These are phyloP conservation scores for Phytopythium mirpurense DNA, from an alignment of 352 stramenopile species.

Conservation along the genomic window DNA sequence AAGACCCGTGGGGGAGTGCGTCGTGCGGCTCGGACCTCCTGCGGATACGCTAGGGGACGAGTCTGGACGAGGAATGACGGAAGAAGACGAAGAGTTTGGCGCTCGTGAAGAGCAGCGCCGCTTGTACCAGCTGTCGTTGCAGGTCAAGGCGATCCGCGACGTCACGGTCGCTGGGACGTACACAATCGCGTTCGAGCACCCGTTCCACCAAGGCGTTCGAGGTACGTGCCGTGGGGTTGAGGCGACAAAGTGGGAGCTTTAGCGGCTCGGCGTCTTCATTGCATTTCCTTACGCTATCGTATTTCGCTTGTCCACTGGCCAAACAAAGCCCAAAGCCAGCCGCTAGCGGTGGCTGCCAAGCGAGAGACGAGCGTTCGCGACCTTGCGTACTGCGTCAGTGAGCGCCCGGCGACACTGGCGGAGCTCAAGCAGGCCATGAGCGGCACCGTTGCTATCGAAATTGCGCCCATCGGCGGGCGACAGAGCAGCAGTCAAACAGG, in stretches of 20 bases:
- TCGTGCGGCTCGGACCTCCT: not conserved
- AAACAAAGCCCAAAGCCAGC: conserved; percentile 37
- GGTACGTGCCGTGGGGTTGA: conserved; percentile 25
- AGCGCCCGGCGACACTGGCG: conserved; percentile 8
- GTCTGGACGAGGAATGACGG: not conserved
- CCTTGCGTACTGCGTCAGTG: conserved; percentile 37
- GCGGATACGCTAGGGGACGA: not conserved
- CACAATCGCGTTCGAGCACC: conserved; percentile 27
- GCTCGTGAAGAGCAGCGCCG: not conserved
- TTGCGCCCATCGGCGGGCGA: conserved; percentile 6
- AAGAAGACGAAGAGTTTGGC: not conserved
- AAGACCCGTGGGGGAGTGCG: not conserved
- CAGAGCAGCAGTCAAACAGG: not conserved
- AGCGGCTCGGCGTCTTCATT: not conserved
- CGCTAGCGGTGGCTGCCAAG: conserved; percentile 29
- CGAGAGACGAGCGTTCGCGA: conserved; percentile 24
- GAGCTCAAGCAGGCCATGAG: conserved; percentile 47
- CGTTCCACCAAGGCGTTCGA: conserved; percentile 27
- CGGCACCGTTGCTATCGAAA: conserved; percentile 31
- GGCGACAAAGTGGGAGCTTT: not conserved
- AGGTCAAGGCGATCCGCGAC: conserved; percentile 30
- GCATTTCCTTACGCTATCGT: not conserved
- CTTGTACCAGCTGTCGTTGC: conserved; percentile 31
- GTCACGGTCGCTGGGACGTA: conserved; percentile 20
- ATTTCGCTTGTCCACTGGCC: not conserved